Evolutionary conservation across 1,284 basidiomycete genomes (phyloP), one percentile per base, ranked within the genome.

Genomic region (Termitomyces sp.): DNA sequence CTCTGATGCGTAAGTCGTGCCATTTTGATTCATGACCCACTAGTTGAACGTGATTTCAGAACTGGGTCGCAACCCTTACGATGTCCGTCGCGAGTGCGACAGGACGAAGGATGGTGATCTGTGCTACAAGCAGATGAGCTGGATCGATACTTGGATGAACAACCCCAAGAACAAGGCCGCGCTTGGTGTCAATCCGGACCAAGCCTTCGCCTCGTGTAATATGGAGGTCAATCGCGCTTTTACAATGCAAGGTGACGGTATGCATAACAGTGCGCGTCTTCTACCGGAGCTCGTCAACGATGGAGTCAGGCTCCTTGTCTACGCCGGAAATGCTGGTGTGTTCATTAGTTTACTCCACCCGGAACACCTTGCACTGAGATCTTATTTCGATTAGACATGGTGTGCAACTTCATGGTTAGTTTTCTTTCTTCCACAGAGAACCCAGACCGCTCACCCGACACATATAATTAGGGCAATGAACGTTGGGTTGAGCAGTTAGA

Each of bases 61-160:
- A 68, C 77, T 80, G 64, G 85, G 83, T 6, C 66, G 78, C 39
- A 89, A 89, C 70, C 81, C 88, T 31, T 96, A 96, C 68, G 95
- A 98, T 64, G 88, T 94, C 9, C 84, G 94, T 55, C 78, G 72
- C 59, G 77, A 77, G 58, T 98, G 95, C 60, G 86, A 93, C 78
- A 80, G 83, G 53, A 70, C 79, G 54, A 79, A 81, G 68, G 86
- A 92, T 62, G 85, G 86, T 21, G 73, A 78, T 15, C 73, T 90
- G 1, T 92, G 89, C 72, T 92, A 92, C 71, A 74, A 73, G 57
- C 78, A 94, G 70, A 86, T 94, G 80, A 67, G 71, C 33, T 92
- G 87, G 86, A 84, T 93, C 63, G 88, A 91, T 61, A 79, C 74
- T 1, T 94, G 84, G 81, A 78, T 93, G 76, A 92, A 92, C 66